A percentile compares a stretch with the other conserved stretches of the same genome.
These are phyloP conservation scores for Cochlearia excelsa DNA, from an alignment of 345 rosid species.

Conservation along the genomic window DNA sequence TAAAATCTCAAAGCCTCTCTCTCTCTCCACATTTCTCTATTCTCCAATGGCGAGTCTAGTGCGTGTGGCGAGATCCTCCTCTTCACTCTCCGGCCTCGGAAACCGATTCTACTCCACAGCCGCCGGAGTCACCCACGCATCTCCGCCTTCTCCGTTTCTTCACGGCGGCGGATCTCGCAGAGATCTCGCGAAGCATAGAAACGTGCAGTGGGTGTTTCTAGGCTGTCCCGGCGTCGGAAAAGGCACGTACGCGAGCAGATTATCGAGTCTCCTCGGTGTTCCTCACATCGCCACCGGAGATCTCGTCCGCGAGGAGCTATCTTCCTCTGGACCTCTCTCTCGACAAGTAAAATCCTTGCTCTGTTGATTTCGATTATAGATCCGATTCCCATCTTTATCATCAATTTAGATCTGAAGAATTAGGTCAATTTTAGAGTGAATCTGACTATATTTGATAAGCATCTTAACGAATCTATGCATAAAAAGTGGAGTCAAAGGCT, in stretches of 20 bases:
- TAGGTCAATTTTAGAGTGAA: background rate
- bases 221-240: slow-evolving; percentile 97
- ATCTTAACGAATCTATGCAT: slow-evolving; percentile 8
- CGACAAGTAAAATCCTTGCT: slow-evolving; percentile 45
- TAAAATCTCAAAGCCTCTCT: too few species aligned
- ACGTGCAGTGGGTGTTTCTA: slow-evolving; percentile 90
- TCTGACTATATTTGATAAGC: background rate
- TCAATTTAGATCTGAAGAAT: slow-evolving; percentile 24
- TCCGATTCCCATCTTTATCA: background rate
- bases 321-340: slow-evolving; percentile 72
- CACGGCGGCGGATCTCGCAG: slow-evolving; percentile 31
- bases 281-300: slow-evolving; percentile 98
- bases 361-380: background rate
- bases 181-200: slow-evolving; percentile 48
- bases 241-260: slow-evolving; percentile 92
- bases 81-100: slow-evolving; percentile 23
- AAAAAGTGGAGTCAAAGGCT: background rate
- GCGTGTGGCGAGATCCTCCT: slow-evolving; percentile 46
- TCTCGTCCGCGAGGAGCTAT: slow-evolving; percentile 88
- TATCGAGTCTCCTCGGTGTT: slow-evolving; percentile 74
- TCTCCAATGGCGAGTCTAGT: slow-evolving; percentile 48
- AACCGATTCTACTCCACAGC: slow-evolving; percentile 33
- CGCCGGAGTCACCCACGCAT: slow-evolving; percentile 23
- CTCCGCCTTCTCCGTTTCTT: slow-evolving; percentile 25
- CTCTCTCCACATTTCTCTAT: background rate